phyloP scores from a whole-genome alignment of 2,329 filamentous ascomycete genomes.

The Macrophomina tecta region DNA sequence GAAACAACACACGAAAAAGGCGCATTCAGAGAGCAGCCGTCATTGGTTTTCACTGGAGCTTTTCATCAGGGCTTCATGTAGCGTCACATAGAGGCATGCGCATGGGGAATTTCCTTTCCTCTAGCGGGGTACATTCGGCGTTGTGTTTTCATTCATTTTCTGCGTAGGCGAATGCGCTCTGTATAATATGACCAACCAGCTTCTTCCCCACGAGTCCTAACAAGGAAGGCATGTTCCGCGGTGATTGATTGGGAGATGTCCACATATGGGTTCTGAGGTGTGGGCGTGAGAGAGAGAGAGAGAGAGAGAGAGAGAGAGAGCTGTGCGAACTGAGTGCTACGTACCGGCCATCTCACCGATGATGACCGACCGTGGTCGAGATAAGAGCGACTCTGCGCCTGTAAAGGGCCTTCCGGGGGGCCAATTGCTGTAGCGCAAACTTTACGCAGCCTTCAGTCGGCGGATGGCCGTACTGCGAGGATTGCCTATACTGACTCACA shows the following conservation, averaged over 20 bases:
- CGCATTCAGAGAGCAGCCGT: background rate
- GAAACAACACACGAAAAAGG: background rate
- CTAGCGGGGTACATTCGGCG: background rate
- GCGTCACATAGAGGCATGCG: conserved; percentile 16
- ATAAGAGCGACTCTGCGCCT: no score
- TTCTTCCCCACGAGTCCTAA: background rate
- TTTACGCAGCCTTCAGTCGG: no score
- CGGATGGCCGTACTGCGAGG: no score
- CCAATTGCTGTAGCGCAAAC: no score
- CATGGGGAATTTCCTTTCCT: background rate
- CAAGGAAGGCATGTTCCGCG: background rate
- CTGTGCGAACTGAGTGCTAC: no score
- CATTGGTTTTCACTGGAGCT: background rate
- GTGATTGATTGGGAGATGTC: background rate
- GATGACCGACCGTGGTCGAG: no score
- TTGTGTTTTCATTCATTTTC: background rate
- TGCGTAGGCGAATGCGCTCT: background rate
- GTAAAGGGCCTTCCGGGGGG: no score
- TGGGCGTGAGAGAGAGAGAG: no score
- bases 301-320: no score
- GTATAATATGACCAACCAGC: conserved; percentile 13
- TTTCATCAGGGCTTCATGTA: background rate
- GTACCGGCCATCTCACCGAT: no score
- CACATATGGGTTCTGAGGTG: no score
- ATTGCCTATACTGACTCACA: no score